Percentiles rank a stretch among this genome's conserved stretches.
Conservation (phyloP, 768 basidiomycete genomes). For the Mycena vitilis region DNA sequence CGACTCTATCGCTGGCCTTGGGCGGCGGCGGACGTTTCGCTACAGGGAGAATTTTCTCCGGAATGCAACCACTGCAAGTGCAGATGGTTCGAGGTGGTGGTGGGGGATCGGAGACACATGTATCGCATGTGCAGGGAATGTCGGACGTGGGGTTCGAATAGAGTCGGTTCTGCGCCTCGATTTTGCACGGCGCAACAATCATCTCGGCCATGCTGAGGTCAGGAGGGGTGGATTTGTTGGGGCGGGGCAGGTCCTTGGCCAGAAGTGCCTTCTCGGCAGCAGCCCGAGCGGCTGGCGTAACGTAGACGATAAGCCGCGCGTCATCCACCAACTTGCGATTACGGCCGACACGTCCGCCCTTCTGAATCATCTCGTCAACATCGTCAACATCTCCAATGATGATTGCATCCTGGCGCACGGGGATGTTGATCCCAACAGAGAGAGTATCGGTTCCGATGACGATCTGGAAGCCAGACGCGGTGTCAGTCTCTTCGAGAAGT, state of each 20-base stretch:
- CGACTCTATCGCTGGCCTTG: too few species aligned
- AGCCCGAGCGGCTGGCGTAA: background rate
- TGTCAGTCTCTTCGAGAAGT: background rate
- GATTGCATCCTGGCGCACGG: background rate
- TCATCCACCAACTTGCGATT: background rate
- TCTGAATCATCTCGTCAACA: background rate
- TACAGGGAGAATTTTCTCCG: too few species aligned
- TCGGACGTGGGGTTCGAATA: background rate
- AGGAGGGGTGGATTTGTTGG: background rate
- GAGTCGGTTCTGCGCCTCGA: background rate
- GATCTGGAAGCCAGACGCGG: background rate
- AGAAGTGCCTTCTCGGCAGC: background rate
- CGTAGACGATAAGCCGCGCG: background rate
- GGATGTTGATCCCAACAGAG: background rate
- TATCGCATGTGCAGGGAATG: background rate
- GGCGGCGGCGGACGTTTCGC: too few species aligned
- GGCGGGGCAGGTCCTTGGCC: background rate
- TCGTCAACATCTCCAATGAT: background rate
- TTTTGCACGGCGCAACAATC: background rate
- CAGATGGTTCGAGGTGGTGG: background rate
- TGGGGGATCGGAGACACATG: background rate
- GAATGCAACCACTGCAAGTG: constrained; percentile 8
- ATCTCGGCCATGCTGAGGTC: constrained; percentile 6
- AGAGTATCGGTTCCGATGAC: background rate
- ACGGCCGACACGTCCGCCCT: background rate